phyloP scores from a whole-genome alignment of 2,329 filamentous ascomycete species.

The Aspergillus tubingensis region DNA sequence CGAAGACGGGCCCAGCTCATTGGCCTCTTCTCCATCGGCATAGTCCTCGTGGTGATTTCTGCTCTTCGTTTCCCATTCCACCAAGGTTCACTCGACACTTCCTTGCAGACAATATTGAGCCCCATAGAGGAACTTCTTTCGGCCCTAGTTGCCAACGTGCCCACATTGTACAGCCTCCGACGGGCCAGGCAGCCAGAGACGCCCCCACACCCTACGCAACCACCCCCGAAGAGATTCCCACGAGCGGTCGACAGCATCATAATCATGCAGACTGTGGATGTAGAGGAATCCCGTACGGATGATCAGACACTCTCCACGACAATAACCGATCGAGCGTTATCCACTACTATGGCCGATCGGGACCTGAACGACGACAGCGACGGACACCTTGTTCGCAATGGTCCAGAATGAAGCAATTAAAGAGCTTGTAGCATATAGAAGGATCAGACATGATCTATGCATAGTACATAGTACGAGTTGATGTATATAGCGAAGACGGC shows the following conservation, averaged over 20 bases:
- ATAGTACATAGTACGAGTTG: neutral
- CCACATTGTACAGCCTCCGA: slow-evolving; percentile 15
- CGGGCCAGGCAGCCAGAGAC: neutral
- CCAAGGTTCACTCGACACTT: neutral
- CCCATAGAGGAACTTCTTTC: slow-evolving; percentile 13
- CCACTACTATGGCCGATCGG: too few relatives aligned
- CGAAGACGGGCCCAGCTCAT: slow-evolving; percentile 12
- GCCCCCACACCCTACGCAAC: neutral
- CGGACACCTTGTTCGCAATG: neutral
- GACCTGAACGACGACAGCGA: neutral
- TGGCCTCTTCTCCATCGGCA: slow-evolving; percentile 13
- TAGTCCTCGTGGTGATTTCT: slow-evolving; percentile 12
- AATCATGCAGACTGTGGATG: slow-evolving; percentile 5
- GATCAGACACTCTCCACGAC: neutral
- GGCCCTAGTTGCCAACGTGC: slow-evolving; percentile 15
- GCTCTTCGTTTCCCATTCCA: slow-evolving; percentile 13
- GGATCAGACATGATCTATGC: neutral
- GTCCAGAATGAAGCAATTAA: neutral
- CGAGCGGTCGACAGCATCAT: slow-evolving; percentile 5
- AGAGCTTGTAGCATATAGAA: neutral
- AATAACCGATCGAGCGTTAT: neutral
- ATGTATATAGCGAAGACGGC: neutral
- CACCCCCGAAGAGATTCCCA: neutral
- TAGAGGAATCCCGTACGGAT: neutral
- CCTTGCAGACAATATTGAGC: slow-evolving; percentile 7